Conservation (phyloP, 2,329 filamentous ascomycete species). For the Xylariaceae sp. region DNA sequence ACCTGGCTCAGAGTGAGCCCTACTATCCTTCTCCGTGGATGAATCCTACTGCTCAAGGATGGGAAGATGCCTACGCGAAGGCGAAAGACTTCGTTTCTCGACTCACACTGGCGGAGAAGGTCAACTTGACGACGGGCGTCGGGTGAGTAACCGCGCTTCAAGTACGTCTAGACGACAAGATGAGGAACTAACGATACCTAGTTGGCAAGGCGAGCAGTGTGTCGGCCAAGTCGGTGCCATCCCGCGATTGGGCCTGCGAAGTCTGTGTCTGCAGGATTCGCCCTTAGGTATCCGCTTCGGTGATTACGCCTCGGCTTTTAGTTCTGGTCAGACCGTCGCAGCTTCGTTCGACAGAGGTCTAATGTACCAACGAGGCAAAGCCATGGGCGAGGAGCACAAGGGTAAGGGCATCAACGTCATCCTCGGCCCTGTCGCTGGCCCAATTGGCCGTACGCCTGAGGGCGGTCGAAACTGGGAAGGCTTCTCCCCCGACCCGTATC, state of each 20-base stretch:
- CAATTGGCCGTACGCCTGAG: slow-evolving; percentile 68
- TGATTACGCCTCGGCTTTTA: slow-evolving; percentile 82
- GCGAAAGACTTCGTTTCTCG: slow-evolving; percentile 80
- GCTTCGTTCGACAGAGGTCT: slow-evolving; percentile 80
- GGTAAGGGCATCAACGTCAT: slow-evolving; percentile 75
- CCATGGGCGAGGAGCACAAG: slow-evolving; percentile 72
- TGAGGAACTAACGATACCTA: slow-evolving; percentile 30
- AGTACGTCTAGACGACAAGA: background rate
- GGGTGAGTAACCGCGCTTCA: slow-evolving; percentile 57
- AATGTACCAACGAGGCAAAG: slow-evolving; percentile 69
- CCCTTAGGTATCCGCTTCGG: slow-evolving; percentile 77
- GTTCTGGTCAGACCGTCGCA: slow-evolving; percentile 75
- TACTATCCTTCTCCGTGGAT: slow-evolving; percentile 88
- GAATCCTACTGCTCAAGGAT: slow-evolving; percentile 69
- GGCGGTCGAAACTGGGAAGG: slow-evolving; percentile 75
- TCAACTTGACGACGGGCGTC: slow-evolving; percentile 90
- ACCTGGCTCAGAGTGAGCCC: slow-evolving; percentile 34
- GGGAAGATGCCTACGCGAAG: slow-evolving; percentile 75
- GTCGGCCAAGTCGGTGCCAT: slow-evolving; percentile 77
- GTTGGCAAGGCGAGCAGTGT: slow-evolving; percentile 71
- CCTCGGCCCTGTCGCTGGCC: slow-evolving; percentile 74
- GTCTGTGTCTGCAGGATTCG: slow-evolving; percentile 85
- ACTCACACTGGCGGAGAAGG: slow-evolving; percentile 83
- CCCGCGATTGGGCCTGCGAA: slow-evolving; percentile 68
- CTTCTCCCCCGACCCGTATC: slow-evolving; percentile 72